Evolutionary conservation across 176 grass and related monocot species (phyloP), one percentile per base, ranked within the genome.

Genomic region (Oryza coarctata): DNA sequence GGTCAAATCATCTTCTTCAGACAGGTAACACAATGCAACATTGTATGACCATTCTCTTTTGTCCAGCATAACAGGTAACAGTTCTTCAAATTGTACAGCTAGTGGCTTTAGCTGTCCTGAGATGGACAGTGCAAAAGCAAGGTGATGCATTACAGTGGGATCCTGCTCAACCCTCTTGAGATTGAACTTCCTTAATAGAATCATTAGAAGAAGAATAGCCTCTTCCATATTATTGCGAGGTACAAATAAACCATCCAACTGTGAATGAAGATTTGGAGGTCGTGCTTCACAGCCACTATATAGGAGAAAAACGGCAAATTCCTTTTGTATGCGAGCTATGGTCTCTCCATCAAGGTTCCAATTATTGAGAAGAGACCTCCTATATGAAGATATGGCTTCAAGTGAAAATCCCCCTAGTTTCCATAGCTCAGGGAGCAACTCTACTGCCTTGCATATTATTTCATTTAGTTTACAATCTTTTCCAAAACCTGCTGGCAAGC

Each of bases 221-320:
- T 99, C 97, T 90, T 99, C 97, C 44, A 83, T 87, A 86, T 96
- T 99, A 50, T 99, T 99, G 58, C 40, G 86, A 71, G 97, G 97
- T 68, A 96, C 89, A 88, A 95, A 96, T 14, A 89, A 91, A 84
- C 91, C 86, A 65, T 93, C 97, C 68, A 94, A 85, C 82, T 99
- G 97, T 76, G 86, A 96, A 66, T 92, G 87, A 76, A 99, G 88
- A 78, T 94, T 92, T 76, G 89, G 97, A 77, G 91, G 88, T 18
- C 82, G 87, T 70, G 93, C 91, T 80, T 99, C 97, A 26, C 85
- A 94, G 3, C 97, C 93, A 82, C 93, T 90, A 68, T 99, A 99
- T 65, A 99, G 83, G 84, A 99, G 93, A 70, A 95, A 89, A 79
- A 96, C 64, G 63, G 91, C 89, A 70, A 99, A 96, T 65, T 92